Percentiles rank a stretch among this genome's conserved stretches.
Evolutionary conservation across 441 rosid species (phyloP).

Genomic region (Melastoma candidum): DNA sequence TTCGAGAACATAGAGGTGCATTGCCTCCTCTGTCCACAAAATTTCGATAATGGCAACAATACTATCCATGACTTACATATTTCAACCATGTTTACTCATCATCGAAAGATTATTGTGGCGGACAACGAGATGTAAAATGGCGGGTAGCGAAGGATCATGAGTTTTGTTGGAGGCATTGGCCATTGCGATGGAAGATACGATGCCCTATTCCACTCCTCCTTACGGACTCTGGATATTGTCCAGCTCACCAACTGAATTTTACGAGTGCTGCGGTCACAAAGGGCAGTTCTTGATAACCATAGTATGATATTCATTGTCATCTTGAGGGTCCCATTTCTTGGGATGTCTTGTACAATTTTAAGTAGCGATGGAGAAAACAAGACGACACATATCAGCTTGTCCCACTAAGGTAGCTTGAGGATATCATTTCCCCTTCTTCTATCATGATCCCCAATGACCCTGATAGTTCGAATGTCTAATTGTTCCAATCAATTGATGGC

Average conservation of each 20-base stretch:
- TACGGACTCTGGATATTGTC: conserved; percentile 88
- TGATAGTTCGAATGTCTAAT: conserved; percentile 79
- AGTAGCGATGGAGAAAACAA: conserved; percentile 93
- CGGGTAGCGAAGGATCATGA: conserved; percentile 65
- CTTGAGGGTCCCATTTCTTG: conserved; percentile 98
- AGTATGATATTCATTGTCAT: conserved; percentile 96
- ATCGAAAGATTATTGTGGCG: conserved; percentile 91
- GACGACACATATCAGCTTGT: conserved; percentile 80
- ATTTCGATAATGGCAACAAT: conserved; percentile 97
- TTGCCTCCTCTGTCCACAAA: conserved; percentile 83
- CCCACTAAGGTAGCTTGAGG: conserved; percentile 63
- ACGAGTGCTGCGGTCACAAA: conserved; percentile 62
- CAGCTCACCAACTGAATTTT: conserved; percentile 97
- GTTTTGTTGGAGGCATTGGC: conserved; percentile 94
- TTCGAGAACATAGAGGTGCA: conserved; percentile 65
- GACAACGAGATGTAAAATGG: conserved; percentile 70
- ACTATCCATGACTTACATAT: conserved; percentile 65
- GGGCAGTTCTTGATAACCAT: conserved; percentile 98
- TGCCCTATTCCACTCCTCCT: conserved; percentile 82
- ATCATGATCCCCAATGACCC: conserved; percentile 72
- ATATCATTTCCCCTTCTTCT: conserved; percentile 84
- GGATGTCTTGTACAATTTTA: conserved; percentile 91
- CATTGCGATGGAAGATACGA: conserved; percentile 98
- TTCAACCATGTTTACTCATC: conserved; percentile 95
- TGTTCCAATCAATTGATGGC: conserved; percentile 94